phyloP scores from a whole-genome alignment of 2,329 filamentous ascomycete genomes.

The Pestalotiopsis sp. region DNA sequence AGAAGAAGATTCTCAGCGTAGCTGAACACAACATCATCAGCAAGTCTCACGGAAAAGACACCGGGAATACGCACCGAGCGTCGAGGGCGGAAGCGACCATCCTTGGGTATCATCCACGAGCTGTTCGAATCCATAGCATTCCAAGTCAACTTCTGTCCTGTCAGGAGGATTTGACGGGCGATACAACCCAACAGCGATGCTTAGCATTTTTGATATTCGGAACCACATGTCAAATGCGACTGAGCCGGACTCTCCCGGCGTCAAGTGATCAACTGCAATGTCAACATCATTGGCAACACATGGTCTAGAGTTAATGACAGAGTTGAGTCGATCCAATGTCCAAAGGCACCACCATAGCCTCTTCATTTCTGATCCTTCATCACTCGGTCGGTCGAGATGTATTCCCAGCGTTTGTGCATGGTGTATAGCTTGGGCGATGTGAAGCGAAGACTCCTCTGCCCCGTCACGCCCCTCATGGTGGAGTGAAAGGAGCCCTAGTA shows the following conservation, averaged over 20 bases:
- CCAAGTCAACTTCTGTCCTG: not conserved
- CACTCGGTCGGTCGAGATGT: not conserved
- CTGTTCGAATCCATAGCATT: not conserved
- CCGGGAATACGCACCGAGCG: not conserved
- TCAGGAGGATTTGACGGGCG: not conserved
- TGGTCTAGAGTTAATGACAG: not conserved
- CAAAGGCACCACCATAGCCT: not conserved
- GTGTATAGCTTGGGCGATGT: not conserved
- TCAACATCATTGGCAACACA: not conserved
- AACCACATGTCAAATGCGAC: not conserved
- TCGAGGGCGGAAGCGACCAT: not conserved
- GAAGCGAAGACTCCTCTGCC: not conserved
- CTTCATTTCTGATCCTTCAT: not conserved
- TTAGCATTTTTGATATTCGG: not conserved
- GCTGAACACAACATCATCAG: not conserved
- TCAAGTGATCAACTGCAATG: not conserved
- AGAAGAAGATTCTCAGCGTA: not conserved
- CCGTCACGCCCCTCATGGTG: not conserved
- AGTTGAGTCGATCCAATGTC: not conserved
- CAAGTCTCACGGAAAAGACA: not conserved
- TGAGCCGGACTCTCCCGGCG: not conserved
- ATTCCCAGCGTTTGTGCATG: not conserved
- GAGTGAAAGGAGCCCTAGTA: not conserved
- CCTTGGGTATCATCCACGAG: not conserved
- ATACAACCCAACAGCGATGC: not conserved